A percentile compares a stretch with the other conserved stretches of the same genome.
Evolutionary conservation across 2,329 filamentous ascomycete genomes (phyloP).

Genomic region (Cladosporium austrohemisphaericum): DNA sequence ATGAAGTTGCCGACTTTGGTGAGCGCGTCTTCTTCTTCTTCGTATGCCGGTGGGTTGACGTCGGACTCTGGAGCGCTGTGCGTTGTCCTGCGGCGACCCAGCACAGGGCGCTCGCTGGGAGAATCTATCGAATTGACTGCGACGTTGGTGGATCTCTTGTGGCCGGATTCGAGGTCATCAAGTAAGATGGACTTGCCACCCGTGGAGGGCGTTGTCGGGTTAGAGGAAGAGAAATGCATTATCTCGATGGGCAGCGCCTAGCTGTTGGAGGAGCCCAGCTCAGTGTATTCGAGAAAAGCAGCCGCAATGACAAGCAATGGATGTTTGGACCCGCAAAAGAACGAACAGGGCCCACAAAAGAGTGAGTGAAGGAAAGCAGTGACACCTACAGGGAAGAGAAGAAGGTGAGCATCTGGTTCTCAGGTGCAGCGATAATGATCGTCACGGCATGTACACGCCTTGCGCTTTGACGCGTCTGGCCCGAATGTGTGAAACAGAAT

Average conservation of each 20-base stretch:
- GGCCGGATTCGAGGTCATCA: slow-evolving; percentile 20
- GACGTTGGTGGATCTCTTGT: slow-evolving; percentile 17
- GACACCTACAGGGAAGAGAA: background rate
- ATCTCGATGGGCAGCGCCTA: too few species aligned
- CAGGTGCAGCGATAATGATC: background rate
- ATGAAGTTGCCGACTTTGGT: slow-evolving; percentile 66
- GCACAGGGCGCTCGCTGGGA: slow-evolving; percentile 19
- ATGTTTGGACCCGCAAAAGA: slow-evolving; percentile 2
- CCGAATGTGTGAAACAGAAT: background rate
- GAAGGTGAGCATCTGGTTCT: background rate
- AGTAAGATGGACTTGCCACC: slow-evolving; percentile 12
- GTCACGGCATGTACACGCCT: slow-evolving; percentile 12
- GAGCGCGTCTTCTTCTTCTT: slow-evolving; percentile 50
- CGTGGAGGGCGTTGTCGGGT: slow-evolving; percentile 7
- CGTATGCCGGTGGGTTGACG: background rate
- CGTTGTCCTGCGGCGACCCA: slow-evolving; percentile 22
- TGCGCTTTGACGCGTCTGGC: slow-evolving; percentile 14
- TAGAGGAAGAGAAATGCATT: slow-evolving; percentile 6
- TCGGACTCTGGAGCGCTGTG: slow-evolving; percentile 17
- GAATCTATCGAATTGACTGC: slow-evolving; percentile 20
- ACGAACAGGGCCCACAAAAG: background rate
- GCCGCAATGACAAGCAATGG: background rate
- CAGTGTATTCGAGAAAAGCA: background rate
- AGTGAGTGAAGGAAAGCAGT: background rate
- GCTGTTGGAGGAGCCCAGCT: background rate